Evolutionary conservation across 1,284 basidiomycete genomes (phyloP), one percentile per base, ranked within the genome.

Genomic region (Trametes sp.): DNA sequence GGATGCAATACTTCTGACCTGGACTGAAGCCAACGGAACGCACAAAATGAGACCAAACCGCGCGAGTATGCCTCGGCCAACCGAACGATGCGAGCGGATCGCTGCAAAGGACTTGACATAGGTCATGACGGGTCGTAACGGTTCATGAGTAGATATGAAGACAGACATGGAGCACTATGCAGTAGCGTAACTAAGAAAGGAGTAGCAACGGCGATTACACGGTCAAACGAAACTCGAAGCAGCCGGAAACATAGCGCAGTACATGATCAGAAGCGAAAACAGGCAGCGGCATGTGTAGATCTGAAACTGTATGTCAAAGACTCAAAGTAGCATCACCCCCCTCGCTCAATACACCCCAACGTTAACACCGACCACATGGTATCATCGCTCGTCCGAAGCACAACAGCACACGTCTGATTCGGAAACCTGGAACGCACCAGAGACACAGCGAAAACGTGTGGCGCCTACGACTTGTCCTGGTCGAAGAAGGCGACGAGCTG

Each of bases 401-500:
- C 38, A 41, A 44, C 38, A 41, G 14, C 42, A 42, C 21, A 19
- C 31, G 26, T 48, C 28, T 26, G n/a, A n/a, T n/a, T n/a, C n/a
- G n/a, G n/a, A n/a, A n/a, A n/a, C n/a, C n/a, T n/a, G n/a, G n/a
- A 23, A 24, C 28, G 14, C 21, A 19, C 42, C 42, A n/a, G 7
- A 42, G 4, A 41, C 23, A 14, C 26, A 28, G n/a, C n/a, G n/a
- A 31, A 31, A 23, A 9, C 13, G 19, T 19, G 21, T 28, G 24
- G 35, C 23, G 8, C 41, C 65, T 66, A 71, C 62, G 72, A 77
- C 77, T 84, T 84, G 58, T 89, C 89, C 64, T 84, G 82, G 73
- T 93, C 90, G 68, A 94, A 94, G 76, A 90, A 94, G 23, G 90
- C 90, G n/a, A 93, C 90, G 51, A 94, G 76, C 70, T 92, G 84